phyloP scores from a whole-genome alignment of 768 basidiomycete genomes.

The Pisolithus microcarpus region DNA sequence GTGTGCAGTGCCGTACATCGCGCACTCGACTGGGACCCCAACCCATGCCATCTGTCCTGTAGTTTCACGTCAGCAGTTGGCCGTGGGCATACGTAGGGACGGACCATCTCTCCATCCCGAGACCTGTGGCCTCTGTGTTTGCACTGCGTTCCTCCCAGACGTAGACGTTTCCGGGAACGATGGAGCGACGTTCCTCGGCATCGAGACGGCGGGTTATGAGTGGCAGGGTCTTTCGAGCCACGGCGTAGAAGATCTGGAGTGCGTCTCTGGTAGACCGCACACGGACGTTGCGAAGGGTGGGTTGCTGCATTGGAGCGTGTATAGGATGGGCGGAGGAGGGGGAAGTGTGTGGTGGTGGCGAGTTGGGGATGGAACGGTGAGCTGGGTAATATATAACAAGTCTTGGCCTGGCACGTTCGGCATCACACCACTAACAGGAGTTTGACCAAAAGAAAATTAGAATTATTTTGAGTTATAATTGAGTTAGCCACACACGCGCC shows the following conservation, averaged over 20 bases:
- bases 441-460: slow-evolving; percentile 13
- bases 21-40: slow-evolving; percentile 80
- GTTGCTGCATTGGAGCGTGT: slow-evolving; percentile 58
- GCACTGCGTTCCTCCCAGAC: slow-evolving; percentile 87
- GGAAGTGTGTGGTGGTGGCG: slow-evolving; percentile 22
- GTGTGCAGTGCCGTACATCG: slow-evolving; percentile 22
- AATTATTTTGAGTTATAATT: slow-evolving; percentile 54
- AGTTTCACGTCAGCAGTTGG: slow-evolving; percentile 1
- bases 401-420: slow-evolving; percentile 5
- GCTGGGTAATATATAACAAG: slow-evolving; percentile 33
- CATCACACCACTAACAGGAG: slow-evolving; percentile 8
- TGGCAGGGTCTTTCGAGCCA: slow-evolving; percentile 58
- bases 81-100: slow-evolving; percentile 7
- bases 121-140: slow-evolving; percentile 71
- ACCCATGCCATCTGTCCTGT: slow-evolving; percentile 62
- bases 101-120: slow-evolving; percentile 82
- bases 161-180: slow-evolving; percentile 72
- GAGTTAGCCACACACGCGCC: slow-evolving; percentile 35
- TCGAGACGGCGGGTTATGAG: slow-evolving; percentile 78
- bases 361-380: background rate
- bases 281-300: slow-evolving; percentile 69
- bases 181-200: slow-evolving; percentile 70
- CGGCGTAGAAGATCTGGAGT: slow-evolving; percentile 74
- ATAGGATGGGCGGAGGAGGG: slow-evolving; percentile 19
- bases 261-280: slow-evolving; percentile 76